A percentile compares a stretch with the other conserved stretches of the same genome.
These are phyloP conservation scores for Tulasnella sp. DNA, from an alignment of 768 basidiomycete species.

Conservation along the genomic window DNA sequence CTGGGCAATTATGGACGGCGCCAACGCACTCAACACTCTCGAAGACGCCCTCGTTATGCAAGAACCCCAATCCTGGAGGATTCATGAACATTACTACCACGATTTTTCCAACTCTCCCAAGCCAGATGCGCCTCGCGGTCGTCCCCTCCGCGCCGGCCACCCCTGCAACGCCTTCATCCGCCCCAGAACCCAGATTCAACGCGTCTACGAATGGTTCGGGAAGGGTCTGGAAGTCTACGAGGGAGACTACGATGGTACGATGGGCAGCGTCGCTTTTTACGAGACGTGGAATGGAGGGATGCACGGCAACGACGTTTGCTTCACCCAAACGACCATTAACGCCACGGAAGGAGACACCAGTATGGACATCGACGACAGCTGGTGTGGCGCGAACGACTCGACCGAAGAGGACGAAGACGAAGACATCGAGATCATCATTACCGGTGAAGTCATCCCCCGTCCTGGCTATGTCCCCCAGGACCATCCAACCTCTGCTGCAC, in stretches of 20 bases:
- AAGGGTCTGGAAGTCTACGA: background rate
- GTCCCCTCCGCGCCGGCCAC: background rate
- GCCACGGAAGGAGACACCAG: background rate
- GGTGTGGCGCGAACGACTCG: background rate
- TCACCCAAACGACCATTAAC: background rate
- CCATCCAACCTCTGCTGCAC: background rate
- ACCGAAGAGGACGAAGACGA: background rate
- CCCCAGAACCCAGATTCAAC: background rate
- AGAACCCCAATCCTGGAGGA: background rate
- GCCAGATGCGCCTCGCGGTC: background rate
- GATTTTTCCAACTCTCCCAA: background rate
- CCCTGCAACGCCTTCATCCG: background rate
- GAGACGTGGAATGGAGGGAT: background rate
- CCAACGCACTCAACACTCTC: background rate
- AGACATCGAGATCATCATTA: background rate
- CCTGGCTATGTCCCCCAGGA: background rate
- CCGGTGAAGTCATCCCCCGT: background rate
- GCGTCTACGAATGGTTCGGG: background rate
- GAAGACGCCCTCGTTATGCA: background rate
- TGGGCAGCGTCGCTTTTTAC: background rate
- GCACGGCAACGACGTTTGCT: background rate
- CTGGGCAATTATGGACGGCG: constrained; percentile 1
- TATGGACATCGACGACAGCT: background rate
- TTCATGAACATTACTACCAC: background rate
- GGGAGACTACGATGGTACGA: background rate